Evolutionary conservation across 768 basidiomycete genomes (phyloP), one percentile per base, ranked within the genome.

Genomic region (Trametes maxima): DNA sequence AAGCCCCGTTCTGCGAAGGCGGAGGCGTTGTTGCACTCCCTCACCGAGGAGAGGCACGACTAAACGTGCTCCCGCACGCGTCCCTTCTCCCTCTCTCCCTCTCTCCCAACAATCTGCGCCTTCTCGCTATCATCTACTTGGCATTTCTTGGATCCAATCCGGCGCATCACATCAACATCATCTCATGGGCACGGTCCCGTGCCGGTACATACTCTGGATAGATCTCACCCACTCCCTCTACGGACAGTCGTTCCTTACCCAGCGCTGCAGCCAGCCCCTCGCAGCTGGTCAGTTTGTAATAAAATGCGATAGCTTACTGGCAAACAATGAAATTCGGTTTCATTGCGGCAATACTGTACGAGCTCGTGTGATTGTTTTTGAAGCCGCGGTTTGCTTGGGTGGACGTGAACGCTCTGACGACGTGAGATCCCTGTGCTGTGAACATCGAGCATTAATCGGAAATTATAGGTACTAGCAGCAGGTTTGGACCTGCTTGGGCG

Each of bases 1-100:
- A 69, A 63, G 56, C 72, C 73, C 21, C 67, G 73, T 3, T 69
- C 68, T 43, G 63, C 67, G 7, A 65, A 60, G 24, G 70, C 73
- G 5, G 66, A 59, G 45, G 59, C 59, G 12, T 60, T 75, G 21
- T 65, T 75, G 14, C 51, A 40, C 21, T 43, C 46, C 5, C 21
- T 64, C 44, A 35, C 33, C 12, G 55, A 57, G 43, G 43, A 62
- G 48, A 46, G 21, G 45, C 36, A 39, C 55, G 36, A 62, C 35
- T 57, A 45, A 46, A 17, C 25, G 55, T 21, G 5, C 36, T 25
- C 14, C 4, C 46, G 21, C 46, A 7, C 47, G 14, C 47, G 7
- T 14, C 21, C 1, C 21, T 25, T 49, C 28, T 28, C 5, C 22
- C 13, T 17, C 14, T 24, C 42, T 33, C 42, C 13, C 28, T 17